Percentiles rank a stretch among this genome's conserved stretches.
Evolutionary conservation across 768 basidiomycete genomes (phyloP).

Genomic region (Suillus fuscotomentosus): DNA sequence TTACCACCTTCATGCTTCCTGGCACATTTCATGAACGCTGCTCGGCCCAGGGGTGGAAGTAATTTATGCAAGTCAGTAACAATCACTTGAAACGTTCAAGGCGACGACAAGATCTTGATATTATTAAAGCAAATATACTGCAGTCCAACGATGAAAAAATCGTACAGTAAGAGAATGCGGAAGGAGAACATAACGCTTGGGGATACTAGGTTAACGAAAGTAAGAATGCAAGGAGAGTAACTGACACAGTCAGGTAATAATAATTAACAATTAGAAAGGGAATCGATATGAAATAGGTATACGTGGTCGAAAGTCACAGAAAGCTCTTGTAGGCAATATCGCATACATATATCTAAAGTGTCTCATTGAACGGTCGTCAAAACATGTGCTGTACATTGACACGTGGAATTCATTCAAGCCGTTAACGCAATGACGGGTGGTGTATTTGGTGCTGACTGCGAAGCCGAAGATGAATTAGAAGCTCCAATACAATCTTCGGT

Average conservation of each 20-base stretch:
- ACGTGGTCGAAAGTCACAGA: neutral
- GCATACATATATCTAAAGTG: conserved; percentile 1
- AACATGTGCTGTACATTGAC: neutral
- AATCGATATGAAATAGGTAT: neutral
- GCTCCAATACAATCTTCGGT: conserved; percentile 21
- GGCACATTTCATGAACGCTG: neutral
- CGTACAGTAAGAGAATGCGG: neutral
- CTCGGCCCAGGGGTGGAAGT: neutral
- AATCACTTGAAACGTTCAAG: neutral
- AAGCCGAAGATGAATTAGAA: conserved; percentile 4
- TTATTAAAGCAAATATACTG: conserved; percentile 1
- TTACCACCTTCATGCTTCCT: neutral
- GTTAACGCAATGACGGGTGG: neutral
- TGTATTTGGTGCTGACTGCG: neutral
- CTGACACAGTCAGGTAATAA: conserved; percentile 5
- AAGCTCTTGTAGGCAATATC: neutral
- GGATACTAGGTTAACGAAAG: neutral
- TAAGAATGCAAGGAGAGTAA: conserved; percentile 3
- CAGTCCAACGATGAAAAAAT: neutral
- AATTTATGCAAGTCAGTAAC: neutral
- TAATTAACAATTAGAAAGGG: conserved; percentile 1
- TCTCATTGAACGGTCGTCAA: neutral
- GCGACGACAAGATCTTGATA: neutral
- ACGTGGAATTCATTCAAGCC: conserved; percentile 1
- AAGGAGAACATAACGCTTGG: neutral